Evolutionary conservation across 176 grass and related monocot species (phyloP).

Genomic region (Triticum urartu): DNA sequence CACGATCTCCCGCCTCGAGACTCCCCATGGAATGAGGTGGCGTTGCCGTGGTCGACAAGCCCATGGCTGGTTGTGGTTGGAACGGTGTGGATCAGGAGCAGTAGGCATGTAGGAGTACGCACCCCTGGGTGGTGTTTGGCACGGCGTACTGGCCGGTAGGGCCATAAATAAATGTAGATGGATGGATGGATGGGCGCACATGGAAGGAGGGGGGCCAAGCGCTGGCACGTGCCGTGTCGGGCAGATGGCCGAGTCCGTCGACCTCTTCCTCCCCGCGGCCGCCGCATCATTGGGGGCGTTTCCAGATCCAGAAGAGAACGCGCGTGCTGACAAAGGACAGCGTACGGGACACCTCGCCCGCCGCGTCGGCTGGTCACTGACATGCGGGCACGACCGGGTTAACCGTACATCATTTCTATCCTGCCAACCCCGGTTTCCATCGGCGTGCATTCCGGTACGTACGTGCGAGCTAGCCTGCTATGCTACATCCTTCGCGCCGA

Average conservation of each 20-base stretch:
- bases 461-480: neutral
- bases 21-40: neutral
- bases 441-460: neutral
- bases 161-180: neutral
- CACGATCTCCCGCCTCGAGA: neutral
- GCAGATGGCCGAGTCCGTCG: constrained; percentile 21
- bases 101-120: neutral
- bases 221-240: constrained; percentile 73
- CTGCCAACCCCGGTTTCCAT: neutral
- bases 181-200: constrained; percentile 13
- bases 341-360: neutral
- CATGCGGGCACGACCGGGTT: neutral
- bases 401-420: neutral
- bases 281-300: constrained; percentile 29
- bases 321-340: constrained; percentile 19
- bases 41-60: neutral
- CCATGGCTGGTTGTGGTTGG: neutral
- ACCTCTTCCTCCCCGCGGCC: neutral
- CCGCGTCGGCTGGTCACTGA: neutral
- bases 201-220: constrained; percentile 29
- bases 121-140: neutral
- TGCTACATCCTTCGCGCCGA: neutral
- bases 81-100: neutral
- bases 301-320: constrained; percentile 38
- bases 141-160: neutral